A percentile compares a stretch with the other conserved stretches of the same genome.
phyloP scores from a whole-genome alignment of 306 rosid genomes.

The Pterocarpus macrocarpus region DNA sequence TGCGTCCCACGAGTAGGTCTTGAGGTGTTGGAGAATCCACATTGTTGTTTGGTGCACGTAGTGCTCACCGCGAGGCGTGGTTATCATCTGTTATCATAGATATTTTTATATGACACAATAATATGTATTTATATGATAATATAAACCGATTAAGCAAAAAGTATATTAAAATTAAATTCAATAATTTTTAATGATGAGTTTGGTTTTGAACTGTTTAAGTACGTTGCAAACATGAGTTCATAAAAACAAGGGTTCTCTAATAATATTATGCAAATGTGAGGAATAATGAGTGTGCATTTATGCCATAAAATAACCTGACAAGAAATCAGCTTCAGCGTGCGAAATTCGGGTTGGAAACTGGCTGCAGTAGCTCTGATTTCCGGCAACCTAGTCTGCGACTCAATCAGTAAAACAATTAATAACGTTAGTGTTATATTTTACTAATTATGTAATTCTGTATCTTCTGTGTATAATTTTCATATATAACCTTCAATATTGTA shows the following conservation, averaged over 20 bases:
- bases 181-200: too few species aligned
- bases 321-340: constrained; percentile 49
- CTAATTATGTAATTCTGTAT: not conserved
- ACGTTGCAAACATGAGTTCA: too few species aligned
- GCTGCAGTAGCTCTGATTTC: constrained; percentile 30
- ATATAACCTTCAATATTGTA: too few species aligned
- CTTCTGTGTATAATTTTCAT: too few species aligned
- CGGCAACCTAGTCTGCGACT: constrained; percentile 24
- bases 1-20: constrained; percentile 69
- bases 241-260: too few species aligned
- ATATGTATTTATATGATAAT: too few species aligned
- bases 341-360: constrained; percentile 39
- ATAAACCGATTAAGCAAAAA: too few species aligned
- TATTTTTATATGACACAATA: too few species aligned
- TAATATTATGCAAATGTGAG: too few species aligned
- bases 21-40: constrained; percentile 47
- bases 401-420: not conserved
- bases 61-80: constrained; percentile 23
- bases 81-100: constrained; percentile 46
- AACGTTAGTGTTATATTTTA: not conserved
- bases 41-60: constrained; percentile 50
- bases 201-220: too few species aligned
- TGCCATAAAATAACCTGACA: constrained; percentile 46
- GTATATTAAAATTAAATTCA: too few species aligned
- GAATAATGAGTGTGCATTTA: not conserved